Conservation (phyloP, 345 rosid species). For the Raphanus sativus region DNA sequence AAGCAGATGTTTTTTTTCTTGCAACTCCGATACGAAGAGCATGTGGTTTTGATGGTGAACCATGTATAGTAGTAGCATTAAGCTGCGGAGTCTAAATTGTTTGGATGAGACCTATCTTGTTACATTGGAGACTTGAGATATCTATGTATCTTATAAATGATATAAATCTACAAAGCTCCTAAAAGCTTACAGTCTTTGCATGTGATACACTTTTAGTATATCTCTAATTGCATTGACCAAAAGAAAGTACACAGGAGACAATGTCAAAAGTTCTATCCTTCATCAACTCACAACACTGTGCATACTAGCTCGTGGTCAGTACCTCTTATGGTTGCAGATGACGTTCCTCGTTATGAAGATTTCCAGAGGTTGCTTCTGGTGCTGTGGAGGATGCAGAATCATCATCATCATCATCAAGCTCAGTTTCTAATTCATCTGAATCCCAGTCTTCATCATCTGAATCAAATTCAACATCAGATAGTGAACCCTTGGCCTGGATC, state of each 20-base stretch:
- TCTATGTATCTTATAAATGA: not conserved
- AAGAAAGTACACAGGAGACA: not conserved
- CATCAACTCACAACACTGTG: not conserved
- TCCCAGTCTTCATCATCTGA: slow-evolving; percentile 37
- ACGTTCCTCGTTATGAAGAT: slow-evolving; percentile 8
- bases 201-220: not conserved
- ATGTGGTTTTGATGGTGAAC: slow-evolving; percentile 29
- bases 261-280: slow-evolving; percentile 8
- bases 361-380: slow-evolving; percentile 16
- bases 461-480: slow-evolving; percentile 30
- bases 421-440: slow-evolving; percentile 26
- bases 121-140: slow-evolving; percentile 6
- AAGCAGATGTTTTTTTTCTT: slow-evolving; percentile 16
- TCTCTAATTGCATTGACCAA: slow-evolving; percentile 1
- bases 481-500: slow-evolving; percentile 13
- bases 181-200: slow-evolving; percentile 11
- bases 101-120: slow-evolving; percentile 7
- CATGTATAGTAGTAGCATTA: slow-evolving; percentile 24
- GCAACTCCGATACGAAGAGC: slow-evolving; percentile 15
- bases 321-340: slow-evolving; percentile 10
- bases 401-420: slow-evolving; percentile 2
- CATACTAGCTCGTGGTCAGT: not conserved
- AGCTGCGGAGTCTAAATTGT: slow-evolving; percentile 16
- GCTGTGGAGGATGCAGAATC: slow-evolving; percentile 14
- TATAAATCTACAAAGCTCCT: slow-evolving; percentile 19